Conservation (phyloP, 805 yeast genomes). For the Lachancea quebecensis region DNA sequence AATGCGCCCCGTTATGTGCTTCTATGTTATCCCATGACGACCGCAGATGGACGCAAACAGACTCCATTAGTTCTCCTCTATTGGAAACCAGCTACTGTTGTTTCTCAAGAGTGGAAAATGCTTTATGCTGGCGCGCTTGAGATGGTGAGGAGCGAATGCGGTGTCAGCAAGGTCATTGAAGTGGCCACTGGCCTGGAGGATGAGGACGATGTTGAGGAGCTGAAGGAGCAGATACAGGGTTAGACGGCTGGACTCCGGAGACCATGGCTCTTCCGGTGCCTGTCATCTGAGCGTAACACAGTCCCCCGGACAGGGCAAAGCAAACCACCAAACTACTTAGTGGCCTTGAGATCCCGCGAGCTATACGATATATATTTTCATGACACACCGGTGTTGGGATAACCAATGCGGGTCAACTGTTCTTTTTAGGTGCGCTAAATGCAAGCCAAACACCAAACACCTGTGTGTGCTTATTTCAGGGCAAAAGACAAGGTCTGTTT, state of each 20-base stretch:
- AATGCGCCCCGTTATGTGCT: constrained; percentile 71
- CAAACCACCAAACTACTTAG: too few relatives aligned
- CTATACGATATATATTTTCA: too few relatives aligned
- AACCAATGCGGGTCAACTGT: too few relatives aligned
- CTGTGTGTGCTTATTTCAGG: too few relatives aligned
- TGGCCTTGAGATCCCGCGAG: too few relatives aligned
- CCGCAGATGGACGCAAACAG: constrained; percentile 64
- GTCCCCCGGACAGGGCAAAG: too few relatives aligned
- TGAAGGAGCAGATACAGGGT: constrained; percentile 35
- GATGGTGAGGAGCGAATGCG: constrained; percentile 67
- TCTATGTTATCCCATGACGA: constrained; percentile 65
- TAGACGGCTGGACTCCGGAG: neutral
- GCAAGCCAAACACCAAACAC: too few relatives aligned
- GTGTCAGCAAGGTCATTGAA: constrained; percentile 45
- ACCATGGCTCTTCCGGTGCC: neutral
- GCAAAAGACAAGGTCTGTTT: too few relatives aligned
- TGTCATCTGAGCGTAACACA: too few relatives aligned
- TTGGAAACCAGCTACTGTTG: constrained; percentile 81
- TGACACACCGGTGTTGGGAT: too few relatives aligned
- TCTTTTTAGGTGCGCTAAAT: too few relatives aligned
- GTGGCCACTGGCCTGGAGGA: constrained; percentile 31
- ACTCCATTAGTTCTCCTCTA: constrained; percentile 76
- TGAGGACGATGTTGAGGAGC: constrained; percentile 28
- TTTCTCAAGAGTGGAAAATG: constrained; percentile 74
- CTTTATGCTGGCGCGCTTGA: constrained; percentile 88